These are phyloP conservation scores for Prinsepia uniflora DNA, from an alignment of 306 rosid genomes.

Conservation along the genomic window DNA sequence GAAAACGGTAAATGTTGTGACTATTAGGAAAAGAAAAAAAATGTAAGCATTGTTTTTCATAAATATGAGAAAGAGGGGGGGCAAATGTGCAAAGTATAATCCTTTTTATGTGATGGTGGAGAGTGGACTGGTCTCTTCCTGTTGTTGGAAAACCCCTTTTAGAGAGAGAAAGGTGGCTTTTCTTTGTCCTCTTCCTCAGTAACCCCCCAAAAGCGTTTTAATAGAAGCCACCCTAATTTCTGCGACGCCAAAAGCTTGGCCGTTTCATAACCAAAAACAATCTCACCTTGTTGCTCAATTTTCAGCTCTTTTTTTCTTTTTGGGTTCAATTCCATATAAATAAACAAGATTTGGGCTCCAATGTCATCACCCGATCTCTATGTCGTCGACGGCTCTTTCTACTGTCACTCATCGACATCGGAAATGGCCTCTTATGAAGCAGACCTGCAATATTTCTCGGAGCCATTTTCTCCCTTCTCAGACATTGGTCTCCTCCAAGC, in stretches of 20 bases:
- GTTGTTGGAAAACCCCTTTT: conserved; percentile 16
- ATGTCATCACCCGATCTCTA: conserved; percentile 76
- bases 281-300: neutral
- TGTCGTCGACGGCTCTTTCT: conserved; percentile 37
- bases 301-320: neutral
- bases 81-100: conserved; percentile 8
- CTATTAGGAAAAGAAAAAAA: neutral
- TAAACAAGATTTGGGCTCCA: conserved; percentile 24
- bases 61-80: conserved; percentile 18
- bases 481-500: conserved; percentile 38
- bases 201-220: conserved; percentile 17
- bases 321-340: neutral
- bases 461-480: conserved; percentile 38
- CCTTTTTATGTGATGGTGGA: conserved; percentile 22
- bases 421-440: conserved; percentile 38
- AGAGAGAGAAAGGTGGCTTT: conserved; percentile 20
- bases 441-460: conserved; percentile 43
- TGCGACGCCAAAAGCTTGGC: conserved; percentile 10
- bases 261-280: conserved; percentile 13
- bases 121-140: conserved; percentile 25
- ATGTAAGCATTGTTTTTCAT: neutral
- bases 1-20: neutral
- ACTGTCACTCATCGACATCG: conserved; percentile 34
- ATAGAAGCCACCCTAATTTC: conserved; percentile 9
- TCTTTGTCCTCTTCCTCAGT: conserved; percentile 28